Conservation (phyloP, 176 grass and related monocot species). For the Bromus sterilis region DNA sequence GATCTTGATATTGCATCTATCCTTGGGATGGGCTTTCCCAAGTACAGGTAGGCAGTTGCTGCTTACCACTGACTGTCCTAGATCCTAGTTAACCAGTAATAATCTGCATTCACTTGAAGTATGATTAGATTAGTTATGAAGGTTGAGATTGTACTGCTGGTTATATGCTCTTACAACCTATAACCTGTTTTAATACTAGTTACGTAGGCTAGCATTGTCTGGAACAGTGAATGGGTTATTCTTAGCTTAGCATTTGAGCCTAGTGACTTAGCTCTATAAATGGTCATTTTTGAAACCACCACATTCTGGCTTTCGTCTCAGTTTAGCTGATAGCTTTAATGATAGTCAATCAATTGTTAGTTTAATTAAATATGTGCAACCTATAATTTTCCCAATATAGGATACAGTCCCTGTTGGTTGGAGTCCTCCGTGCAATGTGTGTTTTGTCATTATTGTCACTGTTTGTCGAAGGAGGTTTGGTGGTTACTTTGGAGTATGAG, state of each 20-base stretch:
- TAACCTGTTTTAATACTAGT: not conserved
- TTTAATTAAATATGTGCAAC: not conserved
- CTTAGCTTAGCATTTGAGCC: not conserved
- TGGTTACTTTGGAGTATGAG: not conserved
- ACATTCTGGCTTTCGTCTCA: not conserved
- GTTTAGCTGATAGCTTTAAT: not conserved
- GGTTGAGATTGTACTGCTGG: not conserved
- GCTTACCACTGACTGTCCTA: conserved; percentile 4
- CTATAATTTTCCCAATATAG: not conserved
- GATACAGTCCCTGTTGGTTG: not conserved
- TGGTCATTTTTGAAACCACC: not conserved
- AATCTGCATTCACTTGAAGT: not conserved
- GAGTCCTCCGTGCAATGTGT: not conserved
- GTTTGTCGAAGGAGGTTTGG: not conserved
- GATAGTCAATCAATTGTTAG: not conserved
- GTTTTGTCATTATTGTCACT: not conserved
- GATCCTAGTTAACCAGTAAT: not conserved
- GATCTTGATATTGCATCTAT: conserved; percentile 95
- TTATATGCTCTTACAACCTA: not conserved
- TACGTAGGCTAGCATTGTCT: not conserved
- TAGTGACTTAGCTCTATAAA: not conserved
- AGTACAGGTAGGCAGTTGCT: conserved; percentile 55
- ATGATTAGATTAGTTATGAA: not conserved
- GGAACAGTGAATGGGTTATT: too few species aligned
- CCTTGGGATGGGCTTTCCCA: conserved; percentile 97